Conservation (phyloP, 2,329 filamentous ascomycete genomes). For the Rhytidhysteron rufulum region DNA sequence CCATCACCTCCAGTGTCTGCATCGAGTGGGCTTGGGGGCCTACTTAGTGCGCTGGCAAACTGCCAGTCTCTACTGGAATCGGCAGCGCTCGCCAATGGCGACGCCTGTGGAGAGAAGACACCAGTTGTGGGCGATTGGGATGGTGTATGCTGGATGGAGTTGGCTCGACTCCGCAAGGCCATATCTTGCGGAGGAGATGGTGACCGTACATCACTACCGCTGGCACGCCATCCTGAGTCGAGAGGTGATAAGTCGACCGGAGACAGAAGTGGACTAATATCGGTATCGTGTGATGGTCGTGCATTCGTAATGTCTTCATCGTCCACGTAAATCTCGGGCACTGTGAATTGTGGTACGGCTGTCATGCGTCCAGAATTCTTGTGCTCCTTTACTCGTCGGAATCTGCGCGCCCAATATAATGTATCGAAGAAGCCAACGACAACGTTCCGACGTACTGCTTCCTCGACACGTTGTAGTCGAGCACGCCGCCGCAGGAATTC, state of each 20-base stretch:
- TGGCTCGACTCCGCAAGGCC: constrained; percentile 29
- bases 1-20: constrained; percentile 21
- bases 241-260: constrained; percentile 22
- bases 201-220: constrained; percentile 19
- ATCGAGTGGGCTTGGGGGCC: constrained; percentile 33
- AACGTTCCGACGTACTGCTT: constrained; percentile 84
- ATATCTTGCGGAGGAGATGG: constrained; percentile 28
- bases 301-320: constrained; percentile 59
- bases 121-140: constrained; percentile 28
- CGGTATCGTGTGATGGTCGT: constrained; percentile 32
- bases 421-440: constrained; percentile 97
- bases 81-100: constrained; percentile 25
- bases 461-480: constrained; percentile 87
- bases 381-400: constrained; percentile 69
- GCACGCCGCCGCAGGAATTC: constrained; percentile 90
- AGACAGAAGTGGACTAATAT: constrained; percentile 30
- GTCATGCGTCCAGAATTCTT: constrained; percentile 73
- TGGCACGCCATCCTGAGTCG: constrained; percentile 21
- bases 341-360: constrained; percentile 70
- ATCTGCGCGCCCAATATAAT: constrained; percentile 79
- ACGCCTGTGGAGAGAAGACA: constrained; percentile 20
- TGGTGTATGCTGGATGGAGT: constrained; percentile 37
- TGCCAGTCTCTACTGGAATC: constrained; percentile 39
- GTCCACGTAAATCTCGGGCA: constrained; percentile 88
- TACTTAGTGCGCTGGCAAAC: constrained; percentile 42